phyloP scores from a whole-genome alignment of 768 basidiomycete species.

The Termitomyces heimii region DNA sequence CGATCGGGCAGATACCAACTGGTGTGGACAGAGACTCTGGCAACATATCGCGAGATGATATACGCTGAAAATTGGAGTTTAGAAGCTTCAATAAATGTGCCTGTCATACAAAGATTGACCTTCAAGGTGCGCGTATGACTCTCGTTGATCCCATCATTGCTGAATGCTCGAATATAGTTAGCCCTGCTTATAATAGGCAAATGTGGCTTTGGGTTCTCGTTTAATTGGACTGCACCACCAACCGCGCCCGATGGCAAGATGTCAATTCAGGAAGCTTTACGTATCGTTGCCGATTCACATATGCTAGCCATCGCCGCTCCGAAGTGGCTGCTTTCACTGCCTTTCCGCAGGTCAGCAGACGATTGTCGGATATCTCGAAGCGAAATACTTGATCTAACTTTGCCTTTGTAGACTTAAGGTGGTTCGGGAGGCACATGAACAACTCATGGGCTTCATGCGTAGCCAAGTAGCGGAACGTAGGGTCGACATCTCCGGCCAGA shows the following conservation, averaged over 20 bases:
- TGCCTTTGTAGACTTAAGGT: slow-evolving; percentile 19
- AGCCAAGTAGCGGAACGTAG: slow-evolving; percentile 29
- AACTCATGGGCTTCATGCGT: slow-evolving; percentile 32
- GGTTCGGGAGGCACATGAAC: slow-evolving; percentile 22
- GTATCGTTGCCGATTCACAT: slow-evolving; percentile 24
- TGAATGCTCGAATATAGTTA: slow-evolving; percentile 20
- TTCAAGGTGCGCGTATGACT: slow-evolving; percentile 20
- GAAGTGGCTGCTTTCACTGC: slow-evolving; percentile 31
- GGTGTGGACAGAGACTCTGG: slow-evolving; percentile 29
- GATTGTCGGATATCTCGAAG: neutral
- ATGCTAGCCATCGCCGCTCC: slow-evolving; percentile 23
- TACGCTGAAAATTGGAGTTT: slow-evolving; percentile 22
- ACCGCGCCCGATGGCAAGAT: slow-evolving; percentile 28
- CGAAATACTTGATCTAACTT: neutral
- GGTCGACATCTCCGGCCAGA: slow-evolving; percentile 17
- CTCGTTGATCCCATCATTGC: neutral
- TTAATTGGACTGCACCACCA: slow-evolving; percentile 35
- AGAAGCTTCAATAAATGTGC: slow-evolving; percentile 14
- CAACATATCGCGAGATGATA: slow-evolving; percentile 28
- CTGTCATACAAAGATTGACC: slow-evolving; percentile 21
- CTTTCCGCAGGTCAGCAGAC: slow-evolving; percentile 25
- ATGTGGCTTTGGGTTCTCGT: slow-evolving; percentile 42
- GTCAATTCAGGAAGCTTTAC: slow-evolving; percentile 31
- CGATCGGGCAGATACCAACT: slow-evolving; percentile 21
- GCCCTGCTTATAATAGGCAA: slow-evolving; percentile 37